Conservation (phyloP, 345 rosid genomes). For the Boechera retrofracta region DNA sequence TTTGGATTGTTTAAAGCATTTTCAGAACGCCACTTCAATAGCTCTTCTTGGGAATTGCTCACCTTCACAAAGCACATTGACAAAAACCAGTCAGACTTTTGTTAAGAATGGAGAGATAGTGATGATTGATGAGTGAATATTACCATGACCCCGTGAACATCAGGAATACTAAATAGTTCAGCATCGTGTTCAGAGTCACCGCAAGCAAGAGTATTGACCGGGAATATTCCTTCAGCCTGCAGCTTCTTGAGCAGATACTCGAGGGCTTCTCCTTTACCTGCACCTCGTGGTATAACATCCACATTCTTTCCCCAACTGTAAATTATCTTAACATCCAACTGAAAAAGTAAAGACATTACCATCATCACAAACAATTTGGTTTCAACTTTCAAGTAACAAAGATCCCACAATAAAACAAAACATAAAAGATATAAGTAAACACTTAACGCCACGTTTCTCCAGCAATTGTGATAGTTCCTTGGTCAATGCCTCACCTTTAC, state of each 20-base stretch:
- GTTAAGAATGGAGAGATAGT: constrained; percentile 13
- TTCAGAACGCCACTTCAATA: constrained; percentile 87
- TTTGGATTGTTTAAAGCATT: constrained; percentile 80
- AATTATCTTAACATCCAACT: constrained; percentile 92
- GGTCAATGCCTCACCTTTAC: constrained; percentile 72
- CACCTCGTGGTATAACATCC: constrained; percentile 88
- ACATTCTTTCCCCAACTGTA: constrained; percentile 90
- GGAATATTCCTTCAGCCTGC: constrained; percentile 63
- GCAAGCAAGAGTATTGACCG: constrained; percentile 85
- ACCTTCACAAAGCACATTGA: constrained; percentile 53
- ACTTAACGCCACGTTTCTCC: constrained; percentile 73
- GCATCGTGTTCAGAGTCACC: constrained; percentile 99
- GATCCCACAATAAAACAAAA: background rate
- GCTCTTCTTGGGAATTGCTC: constrained; percentile 94
- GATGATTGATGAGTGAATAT: constrained; percentile 42
- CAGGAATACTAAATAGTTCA: constrained; percentile 87
- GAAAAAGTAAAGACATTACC: constrained; percentile 22
- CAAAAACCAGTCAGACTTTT: constrained; percentile 2
- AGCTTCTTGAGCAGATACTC: constrained; percentile 84
- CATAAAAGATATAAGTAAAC: constrained; percentile 16
- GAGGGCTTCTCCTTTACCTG: constrained; percentile 98
- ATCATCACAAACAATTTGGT: constrained; percentile 18
- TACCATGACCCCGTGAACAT: constrained; percentile 89
- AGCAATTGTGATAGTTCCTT: constrained; percentile 66
- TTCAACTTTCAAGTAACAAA: constrained; percentile 25